Base-by-base conservation (phyloP, 192 early-diverging fungal genomes). In the Thamnidium elegans region DNA sequence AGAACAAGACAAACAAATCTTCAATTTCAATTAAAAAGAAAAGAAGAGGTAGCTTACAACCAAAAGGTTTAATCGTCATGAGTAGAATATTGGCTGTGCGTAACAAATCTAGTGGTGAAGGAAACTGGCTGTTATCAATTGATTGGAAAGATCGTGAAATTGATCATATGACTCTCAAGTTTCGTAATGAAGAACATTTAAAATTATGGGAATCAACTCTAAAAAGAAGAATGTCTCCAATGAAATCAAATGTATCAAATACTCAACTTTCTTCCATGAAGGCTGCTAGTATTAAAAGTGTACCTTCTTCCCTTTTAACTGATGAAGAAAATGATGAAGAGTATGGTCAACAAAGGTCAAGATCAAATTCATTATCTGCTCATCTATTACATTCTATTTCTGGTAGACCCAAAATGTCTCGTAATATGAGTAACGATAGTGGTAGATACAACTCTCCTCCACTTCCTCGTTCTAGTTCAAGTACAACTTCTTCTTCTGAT, bases 111-210 rank as follows among this genome's bases (percentile, higher is more conserved):
- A 13, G n/a, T 15, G 21, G 9, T 44, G 31, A 50, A 54, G 74
- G 74, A 26, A 62, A 59, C 9, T 81, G 72, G 74, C 72, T 73
- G 8, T 69, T 93, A 30, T 85, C 86, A 36, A 89, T 99, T 44
- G 94, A 88, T 64, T 99, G 95, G 95, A 85, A 89, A 45, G 89
- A 87, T 34, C 76, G 77, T 17, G 89, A 90, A 23, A 87, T 90
- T 77, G 91, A 93, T 55, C 82, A 88, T 54, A 95, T 99, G 78
- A 85, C 84, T 59, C 75, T 99, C n/a, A 88, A 89, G 50, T 94
- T 93, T 72, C 76, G 93, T 15, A 92, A 94, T 63, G 88, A 88
- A 68, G 97, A 99, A 67, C 94, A 96, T 71, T 84, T 94, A n/a
- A 86, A 84, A 62, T 81, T 89, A 65, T 99, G 97, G 97, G 84